phyloP scores from a whole-genome alignment of 2,329 filamentous ascomycete genomes.

The Ilyonectria mors-panacis region DNA sequence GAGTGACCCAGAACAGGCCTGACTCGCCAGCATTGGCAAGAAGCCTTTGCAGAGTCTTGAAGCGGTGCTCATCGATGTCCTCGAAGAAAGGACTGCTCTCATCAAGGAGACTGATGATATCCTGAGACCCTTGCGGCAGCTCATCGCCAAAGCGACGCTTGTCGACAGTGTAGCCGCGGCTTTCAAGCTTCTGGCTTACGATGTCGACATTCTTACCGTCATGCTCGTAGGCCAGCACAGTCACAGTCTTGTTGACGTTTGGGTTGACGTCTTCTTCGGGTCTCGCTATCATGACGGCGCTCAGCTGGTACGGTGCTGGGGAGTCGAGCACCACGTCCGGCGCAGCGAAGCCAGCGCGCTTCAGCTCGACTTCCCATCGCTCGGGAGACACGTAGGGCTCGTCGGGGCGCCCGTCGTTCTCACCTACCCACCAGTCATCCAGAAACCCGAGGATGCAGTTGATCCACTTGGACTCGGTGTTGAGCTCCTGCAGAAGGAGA shows the following conservation, averaged over 20 bases:
- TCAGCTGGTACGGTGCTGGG: constrained; percentile 3
- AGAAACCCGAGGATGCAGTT: constrained; percentile 48
- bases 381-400: constrained; percentile 45
- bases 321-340: not conserved
- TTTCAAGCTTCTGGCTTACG: too few species aligned
- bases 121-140: constrained; percentile 45
- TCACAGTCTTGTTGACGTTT: too few species aligned
- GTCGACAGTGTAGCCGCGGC: too few species aligned
- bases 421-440: constrained; percentile 54
- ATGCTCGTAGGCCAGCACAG: too few species aligned
- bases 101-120: constrained; percentile 49
- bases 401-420: constrained; percentile 40
- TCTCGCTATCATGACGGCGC: constrained; percentile 19
- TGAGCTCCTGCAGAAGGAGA: constrained; percentile 48
- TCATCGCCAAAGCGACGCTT: constrained; percentile 29
- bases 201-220: constrained; percentile 37
- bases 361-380: constrained; percentile 48
- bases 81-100: constrained; percentile 47
- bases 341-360: constrained; percentile 41
- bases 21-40: constrained; percentile 9
- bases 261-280: too few species aligned
- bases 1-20: constrained; percentile 52
- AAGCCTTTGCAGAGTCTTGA: constrained; percentile 31
- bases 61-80: constrained; percentile 36
- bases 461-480: constrained; percentile 31